Base-by-base conservation (phyloP, 2,329 filamentous ascomycete genomes). In the Xylaria sp. region DNA sequence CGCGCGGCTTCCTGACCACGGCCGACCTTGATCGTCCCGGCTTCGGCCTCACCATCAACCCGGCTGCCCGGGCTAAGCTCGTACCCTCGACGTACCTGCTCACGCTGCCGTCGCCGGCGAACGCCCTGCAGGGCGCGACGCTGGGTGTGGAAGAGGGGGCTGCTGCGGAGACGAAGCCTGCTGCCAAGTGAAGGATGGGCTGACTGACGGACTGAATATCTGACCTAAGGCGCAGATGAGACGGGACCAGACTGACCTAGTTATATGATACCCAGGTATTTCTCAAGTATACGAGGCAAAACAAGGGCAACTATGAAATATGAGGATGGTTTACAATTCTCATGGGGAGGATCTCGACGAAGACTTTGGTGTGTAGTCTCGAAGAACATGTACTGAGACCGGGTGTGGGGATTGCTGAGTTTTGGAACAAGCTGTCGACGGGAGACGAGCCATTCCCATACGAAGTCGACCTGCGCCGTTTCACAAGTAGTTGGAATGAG, bases 31-130 rank as follows among this genome's bases (percentile, higher is more conserved):
- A 97, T 71, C 92, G 89, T 78, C 92, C 92, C 4, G 92, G 92
- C 0, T 97, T 97, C 67, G 92, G 92, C 4, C 79, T 97, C 46
- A 92, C 92, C 54, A 74, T 97, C 52, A 96, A 94, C 72, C 91
- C 91, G 1, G 83, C 83, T 17, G 90, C 88, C 21, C 71, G 74
- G 60, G 72, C 80, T 11, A 90, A 89, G 68, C 76, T 97, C 57
- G 89, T 96, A 50, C 84, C 92, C 39, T 89, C 90, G 5, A 78
- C 84, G 43, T 83, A 85, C 51, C 81, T 96, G 16, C 76, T 96
- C 51, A 89, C 83, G 47, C 88, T 90, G 18, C 77, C 85, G 16
- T 11, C 29, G 69, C 66, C 88, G 74, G 56, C 78, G 67, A 72
- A 74, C 66, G 60, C 75, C 69, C 63, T 76, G 71, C 64, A 72